Conservation (phyloP, 371 early-diverging fungal genomes). For the Umbelopsis sp. region DNA sequence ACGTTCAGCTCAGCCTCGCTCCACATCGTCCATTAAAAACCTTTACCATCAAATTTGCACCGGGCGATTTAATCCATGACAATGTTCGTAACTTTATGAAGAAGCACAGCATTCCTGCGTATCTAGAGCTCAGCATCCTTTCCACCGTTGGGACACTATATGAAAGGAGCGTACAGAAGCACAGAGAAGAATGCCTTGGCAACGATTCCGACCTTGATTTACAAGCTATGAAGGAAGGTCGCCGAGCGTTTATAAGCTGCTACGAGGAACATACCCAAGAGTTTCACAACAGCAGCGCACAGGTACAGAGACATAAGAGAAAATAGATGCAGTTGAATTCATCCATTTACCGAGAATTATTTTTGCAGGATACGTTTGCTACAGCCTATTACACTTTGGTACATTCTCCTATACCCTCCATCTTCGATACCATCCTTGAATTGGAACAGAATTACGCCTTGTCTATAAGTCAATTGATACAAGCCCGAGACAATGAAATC, state of each 20-base stretch:
- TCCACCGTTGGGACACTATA: slow-evolving; percentile 33
- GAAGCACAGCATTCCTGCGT: slow-evolving; percentile 46
- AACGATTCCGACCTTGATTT: slow-evolving; percentile 1
- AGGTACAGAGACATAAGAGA: slow-evolving; percentile 31
- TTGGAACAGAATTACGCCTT: slow-evolving; percentile 69
- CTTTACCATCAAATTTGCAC: neutral
- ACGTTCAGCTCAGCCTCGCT: neutral
- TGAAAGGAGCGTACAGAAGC: neutral
- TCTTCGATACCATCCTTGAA: slow-evolving; percentile 71
- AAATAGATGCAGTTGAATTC: neutral
- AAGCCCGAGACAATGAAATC: slow-evolving; percentile 49
- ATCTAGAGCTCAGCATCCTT: slow-evolving; percentile 46
- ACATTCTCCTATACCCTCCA: slow-evolving; percentile 59
- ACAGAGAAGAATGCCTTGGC: neutral
- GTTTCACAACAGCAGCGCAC: slow-evolving; percentile 52
- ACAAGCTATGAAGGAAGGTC: slow-evolving; percentile 22
- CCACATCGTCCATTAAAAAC: neutral
- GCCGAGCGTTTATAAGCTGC: slow-evolving; percentile 34
- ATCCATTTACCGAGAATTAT: neutral
- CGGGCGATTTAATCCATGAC: slow-evolving; percentile 29
- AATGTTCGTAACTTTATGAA: slow-evolving; percentile 40
- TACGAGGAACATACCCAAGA: slow-evolving; percentile 49
- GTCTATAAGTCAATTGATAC: slow-evolving; percentile 57
- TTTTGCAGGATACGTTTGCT: slow-evolving; percentile 64
- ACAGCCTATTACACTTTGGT: slow-evolving; percentile 74